Evolutionary conservation across 495 filamentous ascomycete species (phyloP).

Genomic region (Penicillium fimorum): DNA sequence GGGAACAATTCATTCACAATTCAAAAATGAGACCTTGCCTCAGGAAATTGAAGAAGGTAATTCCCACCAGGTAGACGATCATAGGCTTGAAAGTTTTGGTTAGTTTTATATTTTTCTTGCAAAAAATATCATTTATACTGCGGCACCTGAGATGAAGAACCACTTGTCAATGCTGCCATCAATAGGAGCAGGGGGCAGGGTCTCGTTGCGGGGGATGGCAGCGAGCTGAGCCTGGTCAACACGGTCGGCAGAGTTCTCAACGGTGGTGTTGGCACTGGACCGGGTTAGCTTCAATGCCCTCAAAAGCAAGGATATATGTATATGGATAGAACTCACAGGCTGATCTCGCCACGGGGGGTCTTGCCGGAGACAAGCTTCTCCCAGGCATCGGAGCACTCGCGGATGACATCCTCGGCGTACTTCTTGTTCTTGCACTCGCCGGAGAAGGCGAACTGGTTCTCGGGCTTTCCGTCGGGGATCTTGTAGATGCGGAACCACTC

Average conservation of each 20-base stretch:
- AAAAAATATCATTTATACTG: slow-evolving; percentile 57
- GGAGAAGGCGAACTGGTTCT: slow-evolving; percentile 99
- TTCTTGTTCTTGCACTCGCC: slow-evolving; percentile 99
- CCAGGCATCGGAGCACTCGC: slow-evolving; percentile 96
- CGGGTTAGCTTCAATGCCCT: slow-evolving; percentile 29
- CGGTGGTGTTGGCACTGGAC: slow-evolving; percentile 72
- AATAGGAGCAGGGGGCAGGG: slow-evolving; percentile 80
- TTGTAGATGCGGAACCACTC: slow-evolving; percentile 99
- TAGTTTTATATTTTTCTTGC: slow-evolving; percentile 18
- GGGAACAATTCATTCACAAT: background rate
- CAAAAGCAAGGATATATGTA: background rate
- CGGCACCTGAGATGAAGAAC: slow-evolving; percentile 99
- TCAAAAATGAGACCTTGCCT: background rate
- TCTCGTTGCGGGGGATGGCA: slow-evolving; percentile 68
- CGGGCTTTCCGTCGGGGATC: slow-evolving; percentile 99
- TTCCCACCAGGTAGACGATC: slow-evolving; percentile 1
- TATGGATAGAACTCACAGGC: slow-evolving; percentile 63
- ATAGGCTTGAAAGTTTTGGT: slow-evolving; percentile 14
- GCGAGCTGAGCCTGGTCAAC: slow-evolving; percentile 63
- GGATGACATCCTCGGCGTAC: slow-evolving; percentile 93
- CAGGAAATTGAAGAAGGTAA: background rate
- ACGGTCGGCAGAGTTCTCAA: slow-evolving; percentile 65
- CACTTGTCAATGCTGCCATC: slow-evolving; percentile 99
- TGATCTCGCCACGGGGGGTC: slow-evolving; percentile 70
- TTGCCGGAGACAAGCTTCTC: slow-evolving; percentile 92